A percentile compares a stretch with the other conserved stretches of the same genome.
These are phyloP conservation scores for Casaregolazyma suthepensis DNA, from an alignment of 1,139 yeast species.

Conservation along the genomic window DNA sequence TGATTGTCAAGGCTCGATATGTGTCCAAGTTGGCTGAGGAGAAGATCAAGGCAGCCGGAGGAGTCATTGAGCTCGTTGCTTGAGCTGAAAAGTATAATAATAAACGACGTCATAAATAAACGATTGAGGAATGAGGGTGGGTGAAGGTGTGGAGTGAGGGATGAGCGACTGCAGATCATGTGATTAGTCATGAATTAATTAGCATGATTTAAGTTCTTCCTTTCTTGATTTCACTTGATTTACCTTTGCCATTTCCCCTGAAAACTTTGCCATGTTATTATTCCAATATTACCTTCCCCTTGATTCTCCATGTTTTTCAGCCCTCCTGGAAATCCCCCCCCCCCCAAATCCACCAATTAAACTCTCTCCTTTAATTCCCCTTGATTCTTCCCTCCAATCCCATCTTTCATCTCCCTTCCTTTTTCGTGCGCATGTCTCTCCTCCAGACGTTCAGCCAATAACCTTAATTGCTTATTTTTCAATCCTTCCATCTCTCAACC, in stretches of 20 bases:
- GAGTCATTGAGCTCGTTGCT: conserved; percentile 99
- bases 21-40: conserved; percentile 99
- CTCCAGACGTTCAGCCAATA: not conserved
- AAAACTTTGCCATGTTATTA: too few species aligned
- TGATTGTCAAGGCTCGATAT: conserved; percentile 98
- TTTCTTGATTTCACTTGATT: too few species aligned
- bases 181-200: too few species aligned
- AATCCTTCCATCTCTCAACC: not conserved
- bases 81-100: conserved; percentile 27
- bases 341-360: too few species aligned
- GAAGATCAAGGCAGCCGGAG: conserved; percentile 99
- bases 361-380: not conserved
- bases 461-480: not conserved
- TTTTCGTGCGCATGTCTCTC: not conserved
- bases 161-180: too few species aligned
- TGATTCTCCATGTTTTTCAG: too few species aligned
- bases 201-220: too few species aligned
- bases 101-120: conserved; percentile 5
- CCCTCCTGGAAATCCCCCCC: too few species aligned
- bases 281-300: too few species aligned
- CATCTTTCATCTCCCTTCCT: not conserved
- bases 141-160: too few species aligned
- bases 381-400: not conserved
- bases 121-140: conserved; percentile 4
- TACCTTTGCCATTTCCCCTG: too few species aligned